Evolutionary conservation across 257 asterid genomes (phyloP).

Genomic region (Osmanthus fragrans): DNA sequence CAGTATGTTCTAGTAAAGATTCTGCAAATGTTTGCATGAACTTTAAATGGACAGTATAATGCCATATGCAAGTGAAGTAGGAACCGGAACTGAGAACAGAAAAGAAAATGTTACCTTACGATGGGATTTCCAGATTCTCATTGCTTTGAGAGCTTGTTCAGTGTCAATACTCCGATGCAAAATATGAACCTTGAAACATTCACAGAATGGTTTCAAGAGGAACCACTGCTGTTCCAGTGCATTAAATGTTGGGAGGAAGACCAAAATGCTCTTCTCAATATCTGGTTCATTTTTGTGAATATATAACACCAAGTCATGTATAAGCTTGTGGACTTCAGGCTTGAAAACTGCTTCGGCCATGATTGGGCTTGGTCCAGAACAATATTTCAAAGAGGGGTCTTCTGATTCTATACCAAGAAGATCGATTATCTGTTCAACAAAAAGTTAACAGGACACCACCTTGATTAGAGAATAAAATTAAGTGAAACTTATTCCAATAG

Average conservation of each 20-base stretch:
- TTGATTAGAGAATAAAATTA: slow-evolving; percentile 7
- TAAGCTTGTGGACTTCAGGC: slow-evolving; percentile 71
- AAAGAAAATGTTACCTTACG: slow-evolving; percentile 63
- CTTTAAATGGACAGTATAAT: slow-evolving; percentile 6
- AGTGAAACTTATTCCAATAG: neutral
- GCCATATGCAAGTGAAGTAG: slow-evolving; percentile 12
- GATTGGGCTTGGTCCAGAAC: slow-evolving; percentile 74
- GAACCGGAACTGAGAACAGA: slow-evolving; percentile 14
- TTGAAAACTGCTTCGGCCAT: slow-evolving; percentile 60
- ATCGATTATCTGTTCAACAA: slow-evolving; percentile 53
- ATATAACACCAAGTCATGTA: slow-evolving; percentile 75
- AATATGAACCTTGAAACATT: slow-evolving; percentile 80
- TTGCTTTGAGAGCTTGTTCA: slow-evolving; percentile 81
- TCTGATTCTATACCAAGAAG: slow-evolving; percentile 66
- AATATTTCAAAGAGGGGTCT: slow-evolving; percentile 53
- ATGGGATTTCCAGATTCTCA: slow-evolving; percentile 81
- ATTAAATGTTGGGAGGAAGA: slow-evolving; percentile 89
- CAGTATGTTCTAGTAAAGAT: slow-evolving; percentile 13
- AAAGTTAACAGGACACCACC: slow-evolving; percentile 10
- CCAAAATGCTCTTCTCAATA: slow-evolving; percentile 92
- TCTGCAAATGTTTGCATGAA: slow-evolving; percentile 18
- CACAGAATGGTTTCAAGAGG: slow-evolving; percentile 65
- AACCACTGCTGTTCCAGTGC: slow-evolving; percentile 91
- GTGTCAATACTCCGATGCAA: slow-evolving; percentile 86
- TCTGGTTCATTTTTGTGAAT: slow-evolving; percentile 87